Evolutionary conservation across 2,329 filamentous ascomycete genomes (phyloP), one percentile per base, ranked within the genome.

Genomic region (Biscogniauxia sp.): DNA sequence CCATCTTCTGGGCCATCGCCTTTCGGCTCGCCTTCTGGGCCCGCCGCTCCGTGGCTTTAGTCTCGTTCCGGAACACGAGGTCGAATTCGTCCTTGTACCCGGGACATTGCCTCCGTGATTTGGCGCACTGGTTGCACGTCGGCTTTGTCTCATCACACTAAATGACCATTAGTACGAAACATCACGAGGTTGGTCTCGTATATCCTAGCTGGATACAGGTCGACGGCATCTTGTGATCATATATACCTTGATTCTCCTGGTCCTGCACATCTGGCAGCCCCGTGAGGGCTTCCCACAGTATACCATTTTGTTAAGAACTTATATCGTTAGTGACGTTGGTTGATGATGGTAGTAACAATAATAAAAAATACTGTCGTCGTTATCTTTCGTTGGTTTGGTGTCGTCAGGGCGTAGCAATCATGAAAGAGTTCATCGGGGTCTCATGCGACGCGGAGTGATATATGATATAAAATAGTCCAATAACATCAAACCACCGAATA

Each of bases 251-350:
- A 92, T 91, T 68, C 88, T 82, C 65, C 89, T 82, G 41, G 83
- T 88, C 72, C 88, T 84, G 73, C 89, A 92, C 84, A 88, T 91
- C 77, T 90, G 88, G 69, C 89, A 92, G 68, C 88, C 89, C 76
- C 81, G 78, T 0, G 86, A 88, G 69, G 87, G 84, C 75, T 87
- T 88, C 51, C 86, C 86, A 63, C 84, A 86, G 68, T 88, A 88
- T 13, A 88, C 86, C 86, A 88, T 88, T 65, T 61, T 76, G 73
- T 13, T 11, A 5, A 11, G 7, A 32, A 32, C 3, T 32, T 32
- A 32, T 32, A 32, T 5, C 23, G 23, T 32, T 32, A 32, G 28
- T 32, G 28, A 32, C 11, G 11, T 2, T 32, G 28, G 9, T 32
- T 32, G 23, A 23, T 23, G 23, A 23, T 23, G 23, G 23, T 13